Base-by-base conservation (phyloP, 164 flowering plant genomes). In the Dillenia suffruticosa region DNA sequence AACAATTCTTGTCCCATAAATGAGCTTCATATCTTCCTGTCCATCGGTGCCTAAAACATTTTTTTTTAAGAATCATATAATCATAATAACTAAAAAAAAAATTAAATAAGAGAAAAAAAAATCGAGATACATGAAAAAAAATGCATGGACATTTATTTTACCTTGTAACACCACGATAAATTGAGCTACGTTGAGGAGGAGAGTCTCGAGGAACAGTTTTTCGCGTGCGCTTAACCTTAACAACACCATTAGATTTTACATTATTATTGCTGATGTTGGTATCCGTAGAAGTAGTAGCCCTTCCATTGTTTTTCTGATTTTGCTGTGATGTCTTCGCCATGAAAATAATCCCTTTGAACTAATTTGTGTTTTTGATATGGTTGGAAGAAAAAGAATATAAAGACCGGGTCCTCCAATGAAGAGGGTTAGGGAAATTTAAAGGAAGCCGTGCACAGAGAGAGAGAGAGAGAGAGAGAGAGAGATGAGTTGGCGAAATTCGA, bases 21-120 rank as follows among this genome's bases (percentile, higher is more conserved):
- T 92, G 98, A 69, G 98, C 98, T 72, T 92, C 98, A 69, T 84
- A 92, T 58, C 98, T 70, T 5, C 96, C 96, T 0, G 95, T 89
- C 95, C 98, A 88, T 49, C 98, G 73, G 69, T 92, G 98, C 84
- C 97, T 92, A 62, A 63, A 65, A 61, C 54, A 50, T 4, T 4
- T 26, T 26, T 26, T 26, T 32, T 1, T 17, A 54, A 54, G 8
- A 54, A 47, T 44, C 48, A 52, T 13, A 40, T 53, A 12, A 45
- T 3, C 54, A 56, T 10, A 5, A 14, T 12, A 47, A 10, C 16
- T 9, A n/a, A 17, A 8, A 50, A 32, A 9, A 16, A 9, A 52
- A 63, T 1, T 1, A 19, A 19, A 19, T 19, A 14, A 40, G 49
- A 48, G 44, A 9, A 10, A 55, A 45, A 14, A 44, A 44, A 40